Conservation (phyloP, 2,329 filamentous ascomycete genomes). For the Lachnellula subtilissima region DNA sequence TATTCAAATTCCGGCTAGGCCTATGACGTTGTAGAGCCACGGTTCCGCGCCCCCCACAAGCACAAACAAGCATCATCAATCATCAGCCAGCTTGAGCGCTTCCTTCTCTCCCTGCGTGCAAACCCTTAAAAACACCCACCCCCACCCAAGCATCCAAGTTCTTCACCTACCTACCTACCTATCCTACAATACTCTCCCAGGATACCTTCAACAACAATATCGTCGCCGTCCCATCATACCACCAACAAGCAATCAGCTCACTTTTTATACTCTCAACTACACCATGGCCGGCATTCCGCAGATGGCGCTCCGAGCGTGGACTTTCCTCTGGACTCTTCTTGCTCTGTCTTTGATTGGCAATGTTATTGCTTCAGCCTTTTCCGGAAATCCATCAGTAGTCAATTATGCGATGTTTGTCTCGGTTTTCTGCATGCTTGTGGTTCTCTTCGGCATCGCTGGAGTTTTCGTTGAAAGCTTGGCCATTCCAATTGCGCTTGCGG, state of each 20-base stretch:
- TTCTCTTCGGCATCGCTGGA: constrained; percentile 57
- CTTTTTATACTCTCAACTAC: not conserved
- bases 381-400: constrained; percentile 53
- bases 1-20: not conserved
- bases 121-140: not conserved
- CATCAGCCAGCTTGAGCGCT: not conserved
- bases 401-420: constrained; percentile 64
- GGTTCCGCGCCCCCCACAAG: not conserved
- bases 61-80: not conserved
- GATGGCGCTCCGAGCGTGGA: constrained; percentile 19
- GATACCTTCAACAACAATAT: not conserved
- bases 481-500: constrained; percentile 47
- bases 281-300: constrained; percentile 22
- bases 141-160: not conserved
- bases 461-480: constrained; percentile 49
- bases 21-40: not conserved
- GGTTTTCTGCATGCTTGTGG: constrained; percentile 59
- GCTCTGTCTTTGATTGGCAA: constrained; percentile 30
- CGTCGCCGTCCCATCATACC: not conserved
- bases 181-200: too few species aligned
- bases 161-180: too few species aligned
- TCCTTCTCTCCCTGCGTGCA: not conserved
- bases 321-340: constrained; percentile 30
- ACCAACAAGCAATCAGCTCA: not conserved
- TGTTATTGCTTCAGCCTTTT: constrained; percentile 49